phyloP scores from a whole-genome alignment of 2,329 filamentous ascomycete genomes.

The Dothiorella sarmentorum region DNA sequence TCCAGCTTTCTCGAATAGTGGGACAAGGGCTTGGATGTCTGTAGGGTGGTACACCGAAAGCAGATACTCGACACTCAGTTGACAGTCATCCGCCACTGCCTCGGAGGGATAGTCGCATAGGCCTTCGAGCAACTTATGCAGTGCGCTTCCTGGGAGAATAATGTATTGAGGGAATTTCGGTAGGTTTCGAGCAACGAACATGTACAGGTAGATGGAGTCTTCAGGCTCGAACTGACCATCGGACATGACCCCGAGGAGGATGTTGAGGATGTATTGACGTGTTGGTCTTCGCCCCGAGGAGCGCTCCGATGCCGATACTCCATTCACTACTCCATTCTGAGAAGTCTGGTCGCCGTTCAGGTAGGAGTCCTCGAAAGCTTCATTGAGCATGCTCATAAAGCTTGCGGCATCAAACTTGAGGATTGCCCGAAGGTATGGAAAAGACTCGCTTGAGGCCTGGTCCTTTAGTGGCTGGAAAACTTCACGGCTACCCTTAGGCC shows the following conservation, averaged over 20 bases:
- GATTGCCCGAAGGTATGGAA: slow-evolving; percentile 79
- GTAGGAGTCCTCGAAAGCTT: slow-evolving; percentile 94
- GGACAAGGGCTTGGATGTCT: slow-evolving; percentile 71
- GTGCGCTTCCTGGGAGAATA: slow-evolving; percentile 78
- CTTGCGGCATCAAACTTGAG: slow-evolving; percentile 86
- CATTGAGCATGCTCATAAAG: slow-evolving; percentile 92
- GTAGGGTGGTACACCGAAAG: slow-evolving; percentile 90
- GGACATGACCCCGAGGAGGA: slow-evolving; percentile 87
- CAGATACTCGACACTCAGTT: slow-evolving; percentile 94
- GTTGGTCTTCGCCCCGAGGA: slow-evolving; percentile 54
- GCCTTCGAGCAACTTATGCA: slow-evolving; percentile 75
- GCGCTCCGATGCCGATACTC: slow-evolving; percentile 23
- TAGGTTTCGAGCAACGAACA: slow-evolving; percentile 95
- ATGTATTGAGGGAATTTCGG: slow-evolving; percentile 97
- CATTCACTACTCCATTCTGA: slow-evolving; percentile 47
- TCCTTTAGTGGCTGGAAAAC: slow-evolving; percentile 52
- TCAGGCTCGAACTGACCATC: slow-evolving; percentile 68
- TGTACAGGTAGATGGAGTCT: slow-evolving; percentile 92
- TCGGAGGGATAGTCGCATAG: slow-evolving; percentile 79
- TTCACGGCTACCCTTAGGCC: slow-evolving; percentile 64
- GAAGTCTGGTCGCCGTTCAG: slow-evolving; percentile 75
- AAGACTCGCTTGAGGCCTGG: slow-evolving; percentile 62
- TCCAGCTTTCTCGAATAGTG: slow-evolving; percentile 71
- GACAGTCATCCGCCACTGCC: slow-evolving; percentile 85
- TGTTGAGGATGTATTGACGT: slow-evolving; percentile 87